These are phyloP conservation scores for Claviceps arundinis DNA, from an alignment of 2,329 filamentous ascomycete species.

Conservation along the genomic window DNA sequence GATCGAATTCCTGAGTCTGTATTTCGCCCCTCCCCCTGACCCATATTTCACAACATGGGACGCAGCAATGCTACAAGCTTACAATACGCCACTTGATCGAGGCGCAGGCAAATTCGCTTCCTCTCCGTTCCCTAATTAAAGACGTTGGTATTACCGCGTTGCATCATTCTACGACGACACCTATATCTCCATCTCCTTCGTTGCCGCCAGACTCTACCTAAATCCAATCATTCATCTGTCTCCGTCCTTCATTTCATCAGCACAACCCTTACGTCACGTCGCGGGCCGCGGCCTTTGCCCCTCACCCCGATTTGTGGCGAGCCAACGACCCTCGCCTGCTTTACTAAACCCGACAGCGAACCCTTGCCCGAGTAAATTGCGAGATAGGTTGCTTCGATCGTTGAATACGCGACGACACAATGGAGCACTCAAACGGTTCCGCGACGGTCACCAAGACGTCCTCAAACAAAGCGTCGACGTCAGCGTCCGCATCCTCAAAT, in stretches of 20 bases:
- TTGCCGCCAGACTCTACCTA: too few relatives aligned
- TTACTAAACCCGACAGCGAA: background rate
- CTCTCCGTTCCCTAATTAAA: background rate
- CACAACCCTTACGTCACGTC: background rate
- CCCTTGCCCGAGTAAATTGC: background rate
- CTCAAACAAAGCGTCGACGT: constrained; percentile 11
- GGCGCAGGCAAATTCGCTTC: background rate
- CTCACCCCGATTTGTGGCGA: background rate
- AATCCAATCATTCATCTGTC: background rate
- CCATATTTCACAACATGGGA: background rate
- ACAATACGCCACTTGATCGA: background rate
- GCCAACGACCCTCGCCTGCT: background rate
- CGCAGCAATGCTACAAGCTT: background rate
- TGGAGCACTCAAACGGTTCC: constrained; percentile 17
- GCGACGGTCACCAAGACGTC: constrained; percentile 21
- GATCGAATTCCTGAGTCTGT: too few relatives aligned
- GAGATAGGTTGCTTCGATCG: background rate
- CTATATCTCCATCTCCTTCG: too few relatives aligned
- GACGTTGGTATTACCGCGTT: too few relatives aligned
- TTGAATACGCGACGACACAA: background rate
- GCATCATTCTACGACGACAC: too few relatives aligned
- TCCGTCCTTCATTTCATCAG: background rate
- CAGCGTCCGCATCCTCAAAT: constrained; percentile 8
- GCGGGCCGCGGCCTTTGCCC: background rate
- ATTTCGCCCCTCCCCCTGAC: background rate